Evolutionary conservation across 768 basidiomycete genomes (phyloP), one percentile per base, ranked within the genome.

Genomic region (Coprinopsis marcescibilis): DNA sequence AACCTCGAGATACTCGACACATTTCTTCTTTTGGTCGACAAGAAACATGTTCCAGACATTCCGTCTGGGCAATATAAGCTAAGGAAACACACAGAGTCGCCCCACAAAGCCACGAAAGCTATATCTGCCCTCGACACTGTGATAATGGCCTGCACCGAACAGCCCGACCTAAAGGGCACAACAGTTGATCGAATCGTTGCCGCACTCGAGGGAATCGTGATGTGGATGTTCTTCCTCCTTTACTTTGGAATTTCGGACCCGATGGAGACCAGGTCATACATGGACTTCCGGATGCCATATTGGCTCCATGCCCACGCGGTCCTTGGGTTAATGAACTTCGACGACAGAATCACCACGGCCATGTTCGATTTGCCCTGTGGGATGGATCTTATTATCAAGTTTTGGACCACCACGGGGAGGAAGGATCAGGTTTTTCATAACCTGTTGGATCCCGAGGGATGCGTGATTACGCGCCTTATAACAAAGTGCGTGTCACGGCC

Each of bases 11-110:
- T 32, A n/a, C 29, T 32, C 8, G 29, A 32, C 29, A 32, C 29
- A 8, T 32, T 32, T 32, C 29, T 32, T 8, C 29, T 8, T 8
- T 32, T 32, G 8, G 8, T 32, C n/a, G 29, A 32, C 29, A n/a
- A 32, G n/a, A 27, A 43, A 7, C 41, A 26, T 7, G 41, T 43
- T 14, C 41, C 41, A n/a, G 26, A 43, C 15, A 43, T 43, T 7
- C 21, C 11, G 12, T 13, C 41, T 3, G 41, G 41, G 3, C 24
- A 43, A 29, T 27, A 43, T 19, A 43, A 13, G 7, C 41, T 5
- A 29, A 7, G 3, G 17, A 21, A 21, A 24, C 17, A 27, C 25
- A 14, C 25, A n/a, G 24, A 5, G 21, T 25, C 21, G 14, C 14
- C 3, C 4, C 8, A 14, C 15, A 5, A 27, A 6, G 41, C 41